Evolutionary conservation across 768 basidiomycete species (phyloP).

Genomic region (Pleurotus citrinopileatus): DNA sequence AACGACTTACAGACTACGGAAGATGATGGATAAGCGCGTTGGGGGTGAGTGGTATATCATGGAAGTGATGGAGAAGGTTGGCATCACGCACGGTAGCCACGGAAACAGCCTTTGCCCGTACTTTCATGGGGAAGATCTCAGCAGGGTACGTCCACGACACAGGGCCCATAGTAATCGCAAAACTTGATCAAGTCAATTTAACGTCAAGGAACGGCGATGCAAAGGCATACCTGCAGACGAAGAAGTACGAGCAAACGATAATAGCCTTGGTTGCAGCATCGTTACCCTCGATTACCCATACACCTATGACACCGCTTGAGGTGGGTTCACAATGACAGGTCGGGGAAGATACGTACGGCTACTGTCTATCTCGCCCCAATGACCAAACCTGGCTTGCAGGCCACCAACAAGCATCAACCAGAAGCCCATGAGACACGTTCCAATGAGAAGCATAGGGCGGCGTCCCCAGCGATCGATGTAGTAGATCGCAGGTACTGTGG

Average conservation of each 20-base stretch:
- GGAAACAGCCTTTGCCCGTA: conserved; percentile 36
- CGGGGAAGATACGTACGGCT: conserved; percentile 21
- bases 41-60: too few relatives aligned
- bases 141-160: conserved; percentile 75
- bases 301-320: conserved; percentile 11
- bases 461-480: conserved; percentile 82
- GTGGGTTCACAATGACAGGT: neutral
- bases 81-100: conserved; percentile 29
- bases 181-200: conserved; percentile 26
- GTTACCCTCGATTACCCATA: conserved; percentile 57
- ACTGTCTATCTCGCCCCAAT: conserved; percentile 50
- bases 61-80: neutral
- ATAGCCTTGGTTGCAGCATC: conserved; percentile 59
- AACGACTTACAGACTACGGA: conserved; percentile 20
- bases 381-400: conserved; percentile 64
- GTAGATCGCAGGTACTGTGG: conserved; percentile 47
- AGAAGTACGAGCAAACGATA: conserved; percentile 77
- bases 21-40: conserved; percentile 19
- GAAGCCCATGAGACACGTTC: conserved; percentile 68
- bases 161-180: conserved; percentile 76
- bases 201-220: neutral
- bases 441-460: conserved; percentile 68
- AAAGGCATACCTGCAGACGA: conserved; percentile 49
- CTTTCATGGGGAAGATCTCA: conserved; percentile 39
- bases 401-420: conserved; percentile 78